Conservation (phyloP, 1,284 basidiomycete genomes). For the Wallemia ichthyophaga region DNA sequence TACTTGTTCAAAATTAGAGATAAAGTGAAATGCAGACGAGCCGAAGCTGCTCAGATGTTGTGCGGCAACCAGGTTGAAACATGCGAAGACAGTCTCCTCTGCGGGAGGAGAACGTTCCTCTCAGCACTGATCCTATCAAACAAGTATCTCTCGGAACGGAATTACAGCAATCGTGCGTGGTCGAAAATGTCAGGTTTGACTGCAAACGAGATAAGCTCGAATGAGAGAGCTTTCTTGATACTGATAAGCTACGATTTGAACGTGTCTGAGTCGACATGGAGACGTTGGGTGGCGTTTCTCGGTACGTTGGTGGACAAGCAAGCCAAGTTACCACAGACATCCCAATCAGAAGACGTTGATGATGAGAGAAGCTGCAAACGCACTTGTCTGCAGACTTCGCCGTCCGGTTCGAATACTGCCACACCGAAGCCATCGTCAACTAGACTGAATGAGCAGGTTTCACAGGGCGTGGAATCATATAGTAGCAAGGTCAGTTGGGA, state of each 20-base stretch:
- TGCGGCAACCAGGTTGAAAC: neutral
- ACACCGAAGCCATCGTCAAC: neutral
- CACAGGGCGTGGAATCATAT: neutral
- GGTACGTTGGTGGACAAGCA: constrained; percentile 2
- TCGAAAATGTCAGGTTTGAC: constrained; percentile 27
- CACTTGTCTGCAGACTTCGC: neutral
- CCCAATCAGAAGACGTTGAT: neutral
- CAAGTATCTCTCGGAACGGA: constrained; percentile 75
- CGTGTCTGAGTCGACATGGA: constrained; percentile 11
- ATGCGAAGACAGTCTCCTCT: constrained; percentile 30
- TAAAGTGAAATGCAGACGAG: constrained; percentile 17
- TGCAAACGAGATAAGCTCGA: constrained; percentile 16
- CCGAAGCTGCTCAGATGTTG: neutral
- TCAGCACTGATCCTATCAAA: constrained; percentile 61
- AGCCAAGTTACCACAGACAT: neutral
- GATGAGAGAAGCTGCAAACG: neutral
- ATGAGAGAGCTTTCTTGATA: constrained; percentile 17
- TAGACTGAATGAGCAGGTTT: neutral
- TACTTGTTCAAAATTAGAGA: constrained; percentile 39
- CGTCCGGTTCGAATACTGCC: neutral
- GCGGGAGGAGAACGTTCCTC: constrained; percentile 59
- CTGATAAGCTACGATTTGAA: constrained; percentile 17
- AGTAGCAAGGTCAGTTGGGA: neutral
- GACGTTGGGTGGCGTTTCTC: constrained; percentile 10
- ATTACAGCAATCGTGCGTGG: constrained; percentile 77